Evolutionary conservation across 139 green algal genomes (phyloP).

Genomic region (Coelastrella sp.): DNA sequence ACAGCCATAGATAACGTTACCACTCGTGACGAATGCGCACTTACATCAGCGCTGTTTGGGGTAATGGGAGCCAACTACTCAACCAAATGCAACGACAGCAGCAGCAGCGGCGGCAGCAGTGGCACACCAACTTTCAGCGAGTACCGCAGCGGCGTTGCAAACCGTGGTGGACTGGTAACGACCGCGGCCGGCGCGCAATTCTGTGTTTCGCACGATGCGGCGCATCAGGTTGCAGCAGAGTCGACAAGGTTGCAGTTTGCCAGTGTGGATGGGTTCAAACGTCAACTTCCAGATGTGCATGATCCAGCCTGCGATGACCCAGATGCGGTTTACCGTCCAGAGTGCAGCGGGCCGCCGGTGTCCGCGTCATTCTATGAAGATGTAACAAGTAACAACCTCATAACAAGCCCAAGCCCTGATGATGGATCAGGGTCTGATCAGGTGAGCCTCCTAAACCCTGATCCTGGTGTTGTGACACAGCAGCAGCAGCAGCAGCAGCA

Average conservation of each 20-base stretch:
- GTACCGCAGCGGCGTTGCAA: background rate
- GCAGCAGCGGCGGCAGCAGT: background rate
- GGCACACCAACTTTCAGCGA: background rate
- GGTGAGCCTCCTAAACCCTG: background rate
- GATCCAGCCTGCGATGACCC: background rate
- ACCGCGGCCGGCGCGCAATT: background rate
- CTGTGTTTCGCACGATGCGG: background rate
- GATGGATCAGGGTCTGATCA: no score
- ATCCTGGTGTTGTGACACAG: background rate
- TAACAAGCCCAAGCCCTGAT: background rate
- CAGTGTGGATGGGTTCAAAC: background rate
- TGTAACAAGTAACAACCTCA: background rate
- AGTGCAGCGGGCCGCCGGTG: background rate
- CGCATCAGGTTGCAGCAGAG: background rate
- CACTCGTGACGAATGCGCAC: background rate
- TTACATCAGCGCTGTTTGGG: background rate
- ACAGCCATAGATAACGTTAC: background rate
- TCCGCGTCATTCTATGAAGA: background rate
- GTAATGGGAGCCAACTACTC: background rate
- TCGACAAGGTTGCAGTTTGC: background rate
- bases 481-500: background rate
- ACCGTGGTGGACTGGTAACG: background rate
- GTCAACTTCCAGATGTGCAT: background rate
- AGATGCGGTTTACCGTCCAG: background rate
- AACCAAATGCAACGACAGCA: background rate